These are phyloP conservation scores for Candida pseudocylindracea DNA, from an alignment of 1,139 yeast species.

Conservation along the genomic window DNA sequence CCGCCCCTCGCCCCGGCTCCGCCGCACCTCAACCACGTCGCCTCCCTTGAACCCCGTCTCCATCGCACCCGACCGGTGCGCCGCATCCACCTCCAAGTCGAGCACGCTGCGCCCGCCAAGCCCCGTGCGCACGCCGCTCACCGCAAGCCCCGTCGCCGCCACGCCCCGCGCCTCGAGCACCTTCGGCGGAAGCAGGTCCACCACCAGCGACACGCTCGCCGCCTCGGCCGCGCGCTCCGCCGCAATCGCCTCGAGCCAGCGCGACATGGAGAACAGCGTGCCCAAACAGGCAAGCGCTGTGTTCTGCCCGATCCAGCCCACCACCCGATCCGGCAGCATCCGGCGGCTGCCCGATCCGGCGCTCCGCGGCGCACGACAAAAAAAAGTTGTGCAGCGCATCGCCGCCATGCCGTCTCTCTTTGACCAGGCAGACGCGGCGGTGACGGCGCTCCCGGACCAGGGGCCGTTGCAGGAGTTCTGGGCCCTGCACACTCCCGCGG, in stretches of 20 bases:
- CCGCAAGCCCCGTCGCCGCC: conserved; percentile 45
- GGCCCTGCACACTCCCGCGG: no score
- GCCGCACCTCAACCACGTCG: conserved; percentile 42
- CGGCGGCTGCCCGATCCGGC: no score
- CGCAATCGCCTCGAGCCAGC: conserved; percentile 26
- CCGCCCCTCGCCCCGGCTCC: conserved; percentile 7
- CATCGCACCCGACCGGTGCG: conserved; percentile 22
- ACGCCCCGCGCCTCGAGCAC: conserved; percentile 46
- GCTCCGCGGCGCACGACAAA: no score
- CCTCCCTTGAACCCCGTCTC: conserved; percentile 50
- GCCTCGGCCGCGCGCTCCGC: conserved; percentile 40
- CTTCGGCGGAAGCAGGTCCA: conserved; percentile 35
- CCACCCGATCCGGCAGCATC: no score
- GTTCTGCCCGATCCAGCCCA: no score
- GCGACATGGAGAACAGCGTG: background rate
- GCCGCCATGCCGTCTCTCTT: no score
- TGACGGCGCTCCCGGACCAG: no score
- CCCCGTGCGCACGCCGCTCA: conserved; percentile 48
- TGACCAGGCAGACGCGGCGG: no score
- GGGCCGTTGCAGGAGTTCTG: no score
- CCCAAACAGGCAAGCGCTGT: no score
- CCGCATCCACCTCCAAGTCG: conserved; percentile 43
- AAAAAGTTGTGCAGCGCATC: no score
- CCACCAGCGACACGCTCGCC: conserved; percentile 23
- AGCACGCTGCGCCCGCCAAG: conserved; percentile 56